A percentile compares a stretch with the other conserved stretches of the same genome.
Evolutionary conservation across 1,284 basidiomycete species (phyloP).

Genomic region (Heterobasidion parviporum): DNA sequence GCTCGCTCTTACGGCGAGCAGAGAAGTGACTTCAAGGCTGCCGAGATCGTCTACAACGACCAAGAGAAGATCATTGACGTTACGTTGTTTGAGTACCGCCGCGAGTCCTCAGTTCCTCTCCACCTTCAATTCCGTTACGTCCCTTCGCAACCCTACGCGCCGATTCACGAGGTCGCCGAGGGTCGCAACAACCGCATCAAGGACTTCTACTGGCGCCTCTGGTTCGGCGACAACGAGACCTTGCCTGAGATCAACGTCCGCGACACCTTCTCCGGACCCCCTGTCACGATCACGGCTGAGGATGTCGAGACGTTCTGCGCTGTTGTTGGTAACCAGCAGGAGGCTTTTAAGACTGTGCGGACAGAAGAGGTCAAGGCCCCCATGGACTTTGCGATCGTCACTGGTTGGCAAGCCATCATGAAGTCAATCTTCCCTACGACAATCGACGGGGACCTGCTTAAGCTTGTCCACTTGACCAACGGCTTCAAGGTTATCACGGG

Average conservation of each 20-base stretch:
- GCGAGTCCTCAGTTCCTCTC: constrained; percentile 72
- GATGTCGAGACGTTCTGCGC: constrained; percentile 88
- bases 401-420: constrained; percentile 80
- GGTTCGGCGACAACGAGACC: constrained; percentile 82
- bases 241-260: constrained; percentile 72
- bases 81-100: constrained; percentile 81
- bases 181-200: constrained; percentile 92
- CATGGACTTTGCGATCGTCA: constrained; percentile 98
- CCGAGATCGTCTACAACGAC: constrained; percentile 64
- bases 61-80: constrained; percentile 60
- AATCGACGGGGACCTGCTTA: constrained; percentile 90
- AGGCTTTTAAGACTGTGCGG: constrained; percentile 78
- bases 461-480: constrained; percentile 95
- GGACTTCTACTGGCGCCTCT: constrained; percentile 93
- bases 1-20: constrained; percentile 78
- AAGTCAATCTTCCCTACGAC: constrained; percentile 90
- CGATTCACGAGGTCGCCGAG: constrained; percentile 86
- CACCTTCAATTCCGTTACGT: constrained; percentile 80
- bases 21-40: constrained; percentile 73
- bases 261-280: constrained; percentile 77
- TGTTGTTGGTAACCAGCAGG: constrained; percentile 89
- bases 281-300: constrained; percentile 68
- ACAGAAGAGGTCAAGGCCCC: constrained; percentile 74
- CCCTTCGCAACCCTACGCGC: constrained; percentile 84
- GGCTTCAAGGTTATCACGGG: constrained; percentile 87